Conservation (phyloP, 108 stramenopile species). For the Skeletonema costatum region DNA sequence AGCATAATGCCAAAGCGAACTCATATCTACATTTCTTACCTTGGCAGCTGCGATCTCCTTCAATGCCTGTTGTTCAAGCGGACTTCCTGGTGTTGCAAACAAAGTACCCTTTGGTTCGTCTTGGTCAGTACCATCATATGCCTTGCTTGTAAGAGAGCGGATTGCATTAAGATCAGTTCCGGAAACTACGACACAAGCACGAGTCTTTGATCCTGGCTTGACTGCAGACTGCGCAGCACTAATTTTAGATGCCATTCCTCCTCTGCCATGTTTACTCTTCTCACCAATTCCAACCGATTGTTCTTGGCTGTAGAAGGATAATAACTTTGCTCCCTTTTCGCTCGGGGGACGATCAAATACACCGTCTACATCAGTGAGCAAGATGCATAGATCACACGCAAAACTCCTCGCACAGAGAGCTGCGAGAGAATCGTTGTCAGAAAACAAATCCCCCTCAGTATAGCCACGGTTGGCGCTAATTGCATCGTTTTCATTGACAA, state of each 20-base stretch:
- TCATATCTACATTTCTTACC: constrained; percentile 9
- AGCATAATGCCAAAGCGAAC: not conserved
- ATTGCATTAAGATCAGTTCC: constrained; percentile 86
- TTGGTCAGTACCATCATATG: constrained; percentile 21
- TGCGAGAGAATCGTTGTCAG: constrained; percentile 95
- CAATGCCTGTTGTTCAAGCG: constrained; percentile 76
- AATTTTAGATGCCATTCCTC: constrained; percentile 94
- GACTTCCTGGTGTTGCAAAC: constrained; percentile 77
- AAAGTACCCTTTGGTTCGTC: constrained; percentile 66
- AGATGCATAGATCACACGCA: constrained; percentile 81
- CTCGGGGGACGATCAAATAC: constrained; percentile 91
- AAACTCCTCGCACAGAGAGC: constrained; percentile 88
- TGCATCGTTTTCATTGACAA: constrained; percentile 98
- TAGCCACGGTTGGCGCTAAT: constrained; percentile 91
- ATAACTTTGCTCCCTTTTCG: constrained; percentile 74
- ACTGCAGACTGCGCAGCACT: constrained; percentile 87
- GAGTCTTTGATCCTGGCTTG: constrained; percentile 70
- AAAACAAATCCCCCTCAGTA: constrained; percentile 89
- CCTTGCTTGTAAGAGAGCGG: constrained; percentile 64
- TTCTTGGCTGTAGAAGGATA: constrained; percentile 60
- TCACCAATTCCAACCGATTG: constrained; percentile 82
- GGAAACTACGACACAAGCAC: constrained; percentile 84
- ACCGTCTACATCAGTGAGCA: constrained; percentile 95
- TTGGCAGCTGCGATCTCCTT: constrained; percentile 54
- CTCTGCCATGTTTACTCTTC: constrained; percentile 89